Percentiles rank a stretch among this genome's conserved stretches.
phyloP scores from a whole-genome alignment of 1,139 yeast species.

The Diutina ranongensis region DNA sequence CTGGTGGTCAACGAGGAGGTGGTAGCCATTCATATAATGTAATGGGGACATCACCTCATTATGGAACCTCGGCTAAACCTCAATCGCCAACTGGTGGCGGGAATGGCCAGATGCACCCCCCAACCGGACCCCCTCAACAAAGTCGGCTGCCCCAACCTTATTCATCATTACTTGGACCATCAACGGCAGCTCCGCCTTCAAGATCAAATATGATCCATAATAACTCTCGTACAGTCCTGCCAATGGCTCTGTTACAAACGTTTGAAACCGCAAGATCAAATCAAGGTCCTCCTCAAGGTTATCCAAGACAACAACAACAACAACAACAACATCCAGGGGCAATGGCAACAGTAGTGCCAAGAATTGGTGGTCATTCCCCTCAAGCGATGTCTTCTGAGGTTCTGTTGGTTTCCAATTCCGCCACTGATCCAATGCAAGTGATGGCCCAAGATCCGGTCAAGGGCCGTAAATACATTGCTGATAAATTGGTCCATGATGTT shows the following conservation, averaged over 20 bases:
- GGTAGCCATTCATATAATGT: background rate
- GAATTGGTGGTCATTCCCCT: background rate
- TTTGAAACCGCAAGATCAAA: background rate
- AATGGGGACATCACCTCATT: background rate
- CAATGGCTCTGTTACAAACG: background rate
- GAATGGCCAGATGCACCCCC: background rate
- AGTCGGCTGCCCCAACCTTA: background rate
- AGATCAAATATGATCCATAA: background rate
- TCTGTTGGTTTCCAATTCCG: background rate
- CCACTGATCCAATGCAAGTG: background rate
- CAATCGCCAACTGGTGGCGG: too few relatives aligned
- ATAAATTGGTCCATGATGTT: constrained; percentile 30
- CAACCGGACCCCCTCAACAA: background rate
- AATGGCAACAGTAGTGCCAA: background rate
- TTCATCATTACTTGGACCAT: background rate
- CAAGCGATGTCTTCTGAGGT: background rate
- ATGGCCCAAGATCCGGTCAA: constrained; percentile 4
- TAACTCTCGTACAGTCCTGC: background rate
- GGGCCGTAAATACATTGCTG: constrained; percentile 11
- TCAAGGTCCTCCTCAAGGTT: background rate
- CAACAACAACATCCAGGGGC: background rate
- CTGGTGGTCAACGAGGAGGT: background rate
- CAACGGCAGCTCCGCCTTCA: background rate
- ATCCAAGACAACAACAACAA: background rate
- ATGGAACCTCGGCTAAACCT: too few relatives aligned